Base-by-base conservation (phyloP, 768 basidiomycete genomes). In the Trametes elegans region DNA sequence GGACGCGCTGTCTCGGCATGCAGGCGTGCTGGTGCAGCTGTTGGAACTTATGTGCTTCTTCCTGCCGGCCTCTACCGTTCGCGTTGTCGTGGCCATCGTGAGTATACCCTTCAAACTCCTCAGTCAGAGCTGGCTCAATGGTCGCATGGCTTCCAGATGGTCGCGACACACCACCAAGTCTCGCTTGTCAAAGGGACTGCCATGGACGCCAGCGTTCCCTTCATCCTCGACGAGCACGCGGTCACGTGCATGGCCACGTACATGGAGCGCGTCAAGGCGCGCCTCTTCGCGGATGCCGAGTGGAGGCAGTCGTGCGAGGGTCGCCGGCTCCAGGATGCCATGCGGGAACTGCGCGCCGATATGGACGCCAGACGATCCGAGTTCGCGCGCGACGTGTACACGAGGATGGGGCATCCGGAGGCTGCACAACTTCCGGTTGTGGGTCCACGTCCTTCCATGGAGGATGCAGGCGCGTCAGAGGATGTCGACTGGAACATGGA, bases 1-100 rank as follows among this genome's bases (percentile, higher is more conserved):
- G 26, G 18, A 18, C 3, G 7, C 10, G 1, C 27, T 58, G 34
- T 11, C 23, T 3, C 28, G 9, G 39, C 46, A 53, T 35, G 57
- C 57, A 27, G 50, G 57, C 57, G 46, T 44, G 50, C 46, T 58
- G 21, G 45, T 53, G 45, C 45, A 43, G 44, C 5, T 34, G 23
- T 19, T 44, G 1, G n/a, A 24, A 7, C 28, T 16, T 13, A 27
- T 53, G 19, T 38, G 34, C 11, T 18, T 28, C 32, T 52, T 47
- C 24, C 23, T 47, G 3, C 45, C 49, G 10, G 44, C 24, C 8
- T 13, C 41, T 21, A 26, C 29, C 18, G 31, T 48, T n/a, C 21
- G 24, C 21, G 19, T 13, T 14, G 56, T 57, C 16, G 39, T 48
- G 14, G 56, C 50, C 0, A 52, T 57, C 16, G 56, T 57, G 18